A percentile compares a stretch with the other conserved stretches of the same genome.
phyloP scores from a whole-genome alignment of 2,329 filamentous ascomycete genomes.

The Diaporthe australafricana region DNA sequence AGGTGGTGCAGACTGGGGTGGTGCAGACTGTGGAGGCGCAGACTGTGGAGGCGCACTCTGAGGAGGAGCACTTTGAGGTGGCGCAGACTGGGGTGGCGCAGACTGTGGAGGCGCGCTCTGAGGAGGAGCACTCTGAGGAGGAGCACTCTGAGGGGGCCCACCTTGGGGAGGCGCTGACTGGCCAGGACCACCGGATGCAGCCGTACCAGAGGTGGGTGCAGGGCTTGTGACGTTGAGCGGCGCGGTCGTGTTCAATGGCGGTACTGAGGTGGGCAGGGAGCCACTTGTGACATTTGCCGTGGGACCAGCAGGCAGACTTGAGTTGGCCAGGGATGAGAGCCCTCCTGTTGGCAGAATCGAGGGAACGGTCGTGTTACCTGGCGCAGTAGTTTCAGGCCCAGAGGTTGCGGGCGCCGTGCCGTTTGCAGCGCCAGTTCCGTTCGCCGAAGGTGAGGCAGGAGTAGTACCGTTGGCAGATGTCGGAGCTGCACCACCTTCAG shows the following conservation, averaged over 20 bases:
- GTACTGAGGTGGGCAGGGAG: not conserved
- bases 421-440: constrained; percentile 27
- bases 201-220: constrained; percentile 20
- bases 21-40: not conserved
- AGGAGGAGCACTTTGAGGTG: not conserved
- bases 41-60: constrained; percentile 22
- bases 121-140: constrained; percentile 5
- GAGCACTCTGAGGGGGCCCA: not conserved
- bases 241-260: constrained; percentile 29
- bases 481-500: constrained; percentile 22
- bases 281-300: constrained; percentile 31
- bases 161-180: not conserved
- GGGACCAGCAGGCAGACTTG: constrained; percentile 21
- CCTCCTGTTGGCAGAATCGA: constrained; percentile 24
- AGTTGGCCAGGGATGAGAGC: constrained; percentile 13
- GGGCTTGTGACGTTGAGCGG: constrained; percentile 26
- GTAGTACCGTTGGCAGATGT: constrained; percentile 27
- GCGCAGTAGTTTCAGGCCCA: constrained; percentile 12
- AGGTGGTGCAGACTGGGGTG: not conserved
- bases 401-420: constrained; percentile 26
- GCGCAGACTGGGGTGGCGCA: constrained; percentile 9
- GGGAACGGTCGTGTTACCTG: constrained; percentile 31
- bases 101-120: constrained; percentile 6
- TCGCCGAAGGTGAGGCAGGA: constrained; percentile 25
- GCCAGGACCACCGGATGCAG: constrained; percentile 6